Percentiles rank a stretch among this genome's conserved stretches.
These are phyloP conservation scores for Ceratonia siliqua DNA, from an alignment of 306 rosid genomes.

Conservation along the genomic window DNA sequence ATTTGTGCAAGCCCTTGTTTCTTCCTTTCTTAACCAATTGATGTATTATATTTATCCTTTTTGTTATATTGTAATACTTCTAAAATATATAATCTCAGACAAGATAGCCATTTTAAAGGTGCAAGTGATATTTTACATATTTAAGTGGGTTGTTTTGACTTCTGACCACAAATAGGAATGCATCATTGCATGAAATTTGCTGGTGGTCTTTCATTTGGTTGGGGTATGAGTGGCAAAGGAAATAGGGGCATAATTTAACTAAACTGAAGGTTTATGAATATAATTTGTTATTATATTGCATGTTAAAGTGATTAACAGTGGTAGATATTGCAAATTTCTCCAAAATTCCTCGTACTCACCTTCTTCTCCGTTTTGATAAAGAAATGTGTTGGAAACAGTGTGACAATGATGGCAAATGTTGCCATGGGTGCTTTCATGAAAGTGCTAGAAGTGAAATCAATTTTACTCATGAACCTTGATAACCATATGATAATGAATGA, in stretches of 20 bases:
- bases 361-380: neutral
- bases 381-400: neutral
- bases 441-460: neutral
- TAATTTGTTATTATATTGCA: neutral
- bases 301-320: conserved; percentile 11
- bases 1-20: conserved; percentile 8
- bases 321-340: conserved; percentile 13
- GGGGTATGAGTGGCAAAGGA: neutral
- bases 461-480: conserved; percentile 10
- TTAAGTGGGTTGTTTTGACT: neutral
- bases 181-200: neutral
- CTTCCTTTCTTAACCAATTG: neutral
- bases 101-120: neutral
- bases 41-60: neutral
- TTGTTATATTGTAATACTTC: too few species aligned
- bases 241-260: conserved; percentile 19
- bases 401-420: conserved; percentile 7
- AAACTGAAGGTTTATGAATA: neutral
- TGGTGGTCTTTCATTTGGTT: neutral
- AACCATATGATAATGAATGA: neutral
- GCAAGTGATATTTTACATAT: neutral
- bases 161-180: neutral
- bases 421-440: neutral
- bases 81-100: conserved; percentile 2
- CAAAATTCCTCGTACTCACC: neutral